phyloP scores from a whole-genome alignment of 495 filamentous ascomycete genomes.

The Lichenothelia convexa region DNA sequence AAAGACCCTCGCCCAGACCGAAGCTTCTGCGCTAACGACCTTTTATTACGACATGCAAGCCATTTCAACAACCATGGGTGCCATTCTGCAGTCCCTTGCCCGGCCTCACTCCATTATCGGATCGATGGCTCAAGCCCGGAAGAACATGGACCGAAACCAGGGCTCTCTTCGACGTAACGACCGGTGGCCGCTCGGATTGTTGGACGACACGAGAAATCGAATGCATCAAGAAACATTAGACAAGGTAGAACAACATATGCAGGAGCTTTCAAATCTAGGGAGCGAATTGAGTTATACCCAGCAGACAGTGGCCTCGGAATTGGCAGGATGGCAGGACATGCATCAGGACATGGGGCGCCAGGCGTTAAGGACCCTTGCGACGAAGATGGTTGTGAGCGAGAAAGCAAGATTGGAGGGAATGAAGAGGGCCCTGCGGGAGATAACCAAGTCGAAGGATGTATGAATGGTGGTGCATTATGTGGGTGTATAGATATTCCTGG shows the following conservation, averaged over 20 bases:
- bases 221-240: conserved; percentile 63
- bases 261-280: conserved; percentile 46
- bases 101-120: conserved; percentile 65
- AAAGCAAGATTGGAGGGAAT: conserved; percentile 63
- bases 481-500: no score
- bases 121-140: conserved; percentile 41
- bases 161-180: conserved; percentile 53
- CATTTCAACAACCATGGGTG: conserved; percentile 58
- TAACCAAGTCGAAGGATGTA: no score
- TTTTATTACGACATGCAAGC: conserved; percentile 62
- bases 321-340: conserved; percentile 87
- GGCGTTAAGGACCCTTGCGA: conserved; percentile 57
- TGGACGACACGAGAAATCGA: conserved; percentile 76
- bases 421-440: conserved; percentile 48
- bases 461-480: no score
- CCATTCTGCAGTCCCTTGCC: conserved; percentile 60
- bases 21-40: conserved; percentile 52
- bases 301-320: conserved; percentile 73
- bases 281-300: conserved; percentile 81
- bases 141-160: conserved; percentile 53
- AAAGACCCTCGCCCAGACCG: conserved; percentile 41
- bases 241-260: conserved; percentile 43
- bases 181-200: conserved; percentile 61
- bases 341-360: conserved; percentile 57
- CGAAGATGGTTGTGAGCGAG: conserved; percentile 60